phyloP scores from a whole-genome alignment of 2,329 filamentous ascomycete genomes.

The Trichoderma sp. region DNA sequence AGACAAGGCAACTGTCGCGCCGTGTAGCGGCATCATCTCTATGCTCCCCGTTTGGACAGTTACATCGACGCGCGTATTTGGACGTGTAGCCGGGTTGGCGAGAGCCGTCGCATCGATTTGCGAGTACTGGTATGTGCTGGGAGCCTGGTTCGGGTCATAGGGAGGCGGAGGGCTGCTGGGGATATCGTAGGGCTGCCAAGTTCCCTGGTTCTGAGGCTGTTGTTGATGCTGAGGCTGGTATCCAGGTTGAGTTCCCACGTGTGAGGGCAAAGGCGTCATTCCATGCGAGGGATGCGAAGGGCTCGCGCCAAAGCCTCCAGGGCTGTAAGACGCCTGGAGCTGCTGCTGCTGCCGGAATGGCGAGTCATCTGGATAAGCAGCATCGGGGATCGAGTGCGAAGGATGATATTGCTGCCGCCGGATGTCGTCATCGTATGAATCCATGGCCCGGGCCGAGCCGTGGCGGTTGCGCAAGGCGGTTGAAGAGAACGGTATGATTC shows the following conservation, averaged over 20 bases:
- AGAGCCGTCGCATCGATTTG: conserved; percentile 10
- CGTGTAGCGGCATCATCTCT: conserved; percentile 18
- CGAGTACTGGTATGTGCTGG: conserved; percentile 27
- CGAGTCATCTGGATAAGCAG: conserved; percentile 35
- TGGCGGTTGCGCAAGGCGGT: neutral
- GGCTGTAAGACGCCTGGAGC: neutral
- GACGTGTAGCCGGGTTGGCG: neutral
- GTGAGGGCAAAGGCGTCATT: neutral
- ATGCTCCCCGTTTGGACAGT: neutral
- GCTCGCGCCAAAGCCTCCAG: neutral
- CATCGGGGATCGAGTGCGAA: conserved; percentile 34
- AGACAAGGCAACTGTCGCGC: neutral
- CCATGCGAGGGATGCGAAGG: neutral
- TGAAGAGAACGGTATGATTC: neutral
- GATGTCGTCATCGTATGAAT: conserved; percentile 16
- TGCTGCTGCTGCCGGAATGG: conserved; percentile 29
- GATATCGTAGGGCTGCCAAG: conserved; percentile 18
- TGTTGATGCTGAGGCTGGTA: neutral
- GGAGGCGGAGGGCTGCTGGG: conserved; percentile 32
- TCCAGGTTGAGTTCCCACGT: neutral
- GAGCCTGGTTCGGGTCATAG: conserved; percentile 32
- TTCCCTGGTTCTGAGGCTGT: conserved; percentile 2
- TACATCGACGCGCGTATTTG: neutral
- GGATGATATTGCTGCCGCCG: conserved; percentile 27
- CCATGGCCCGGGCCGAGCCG: conserved; percentile 17